A percentile compares a stretch with the other conserved stretches of the same genome.
Conservation (phyloP, 345 rosid species). For the Corymbia maculata region DNA sequence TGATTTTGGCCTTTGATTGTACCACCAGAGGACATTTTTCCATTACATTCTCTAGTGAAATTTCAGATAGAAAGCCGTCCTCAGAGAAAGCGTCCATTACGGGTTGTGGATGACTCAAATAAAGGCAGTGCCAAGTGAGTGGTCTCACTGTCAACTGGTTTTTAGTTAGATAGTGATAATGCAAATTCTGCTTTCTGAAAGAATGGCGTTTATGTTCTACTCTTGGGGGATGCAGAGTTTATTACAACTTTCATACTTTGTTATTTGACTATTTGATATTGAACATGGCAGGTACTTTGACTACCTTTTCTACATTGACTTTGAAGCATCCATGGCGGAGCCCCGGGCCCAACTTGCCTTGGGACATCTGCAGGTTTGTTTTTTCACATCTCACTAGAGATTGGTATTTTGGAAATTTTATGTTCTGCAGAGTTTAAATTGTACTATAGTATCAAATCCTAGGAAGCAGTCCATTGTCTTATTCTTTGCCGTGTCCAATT, state of each 20-base stretch:
- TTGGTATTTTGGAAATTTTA: not conserved
- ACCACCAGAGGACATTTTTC: not conserved
- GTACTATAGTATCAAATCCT: not conserved
- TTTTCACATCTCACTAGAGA: not conserved
- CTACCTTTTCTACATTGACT: conserved; percentile 81
- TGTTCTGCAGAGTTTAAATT: not conserved
- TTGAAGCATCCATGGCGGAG: conserved; percentile 97
- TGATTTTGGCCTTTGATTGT: not conserved
- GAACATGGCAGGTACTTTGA: conserved; percentile 63
- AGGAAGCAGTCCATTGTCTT: not conserved
- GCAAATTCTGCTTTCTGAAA: not conserved
- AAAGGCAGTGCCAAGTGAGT: conserved; percentile 76
- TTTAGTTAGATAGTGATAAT: not conserved
- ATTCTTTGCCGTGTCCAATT: not conserved
- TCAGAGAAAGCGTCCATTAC: conserved; percentile 53
- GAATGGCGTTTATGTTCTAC: not conserved
- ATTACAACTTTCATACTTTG: not conserved
- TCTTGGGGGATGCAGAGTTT: not conserved
- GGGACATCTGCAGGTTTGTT: conserved; percentile 69
- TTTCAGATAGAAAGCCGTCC: conserved; percentile 93
- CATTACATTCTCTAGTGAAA: not conserved
- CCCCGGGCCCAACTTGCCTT: conserved; percentile 69
- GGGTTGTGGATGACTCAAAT: conserved; percentile 80
- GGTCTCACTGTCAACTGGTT: not conserved
- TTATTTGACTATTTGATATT: not conserved